Conservation (phyloP, 2,329 filamentous ascomycete species). For the Apiospora malaysiana region DNA sequence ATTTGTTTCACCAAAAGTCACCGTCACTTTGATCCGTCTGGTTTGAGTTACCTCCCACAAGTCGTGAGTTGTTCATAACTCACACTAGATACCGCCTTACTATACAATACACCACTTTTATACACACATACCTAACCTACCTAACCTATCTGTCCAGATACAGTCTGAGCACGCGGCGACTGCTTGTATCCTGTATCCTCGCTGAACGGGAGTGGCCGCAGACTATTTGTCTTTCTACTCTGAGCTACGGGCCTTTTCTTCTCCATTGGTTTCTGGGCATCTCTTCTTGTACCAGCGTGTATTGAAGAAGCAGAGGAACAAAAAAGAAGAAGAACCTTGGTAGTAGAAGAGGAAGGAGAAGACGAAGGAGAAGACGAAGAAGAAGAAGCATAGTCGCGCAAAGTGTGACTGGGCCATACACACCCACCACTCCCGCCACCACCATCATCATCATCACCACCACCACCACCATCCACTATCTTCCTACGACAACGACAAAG, state of each 20-base stretch:
- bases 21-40: constrained; percentile 1
- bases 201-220: not conserved
- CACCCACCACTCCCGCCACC: not conserved
- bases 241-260: not conserved
- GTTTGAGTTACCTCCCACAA: constrained; percentile 1
- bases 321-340: not conserved
- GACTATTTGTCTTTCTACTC: not conserved
- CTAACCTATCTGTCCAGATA: not conserved
- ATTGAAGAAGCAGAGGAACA: not conserved
- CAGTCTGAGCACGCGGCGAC: not conserved
- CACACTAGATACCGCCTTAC: not conserved
- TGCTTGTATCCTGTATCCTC: constrained; percentile 7
- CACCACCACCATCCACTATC: not conserved
- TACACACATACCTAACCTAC: not conserved
- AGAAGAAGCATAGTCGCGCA: not conserved
- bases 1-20: constrained; percentile 16
- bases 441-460: not conserved
- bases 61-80: not conserved
- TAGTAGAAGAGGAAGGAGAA: not conserved
- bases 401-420: not conserved
- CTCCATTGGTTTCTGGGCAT: not conserved
- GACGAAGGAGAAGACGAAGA: not conserved
- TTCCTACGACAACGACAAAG: not conserved
- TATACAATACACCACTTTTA: too few species aligned
- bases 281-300: not conserved